phyloP scores from a whole-genome alignment of 495 filamentous ascomycete genomes.

The Penicillium desertorum region DNA sequence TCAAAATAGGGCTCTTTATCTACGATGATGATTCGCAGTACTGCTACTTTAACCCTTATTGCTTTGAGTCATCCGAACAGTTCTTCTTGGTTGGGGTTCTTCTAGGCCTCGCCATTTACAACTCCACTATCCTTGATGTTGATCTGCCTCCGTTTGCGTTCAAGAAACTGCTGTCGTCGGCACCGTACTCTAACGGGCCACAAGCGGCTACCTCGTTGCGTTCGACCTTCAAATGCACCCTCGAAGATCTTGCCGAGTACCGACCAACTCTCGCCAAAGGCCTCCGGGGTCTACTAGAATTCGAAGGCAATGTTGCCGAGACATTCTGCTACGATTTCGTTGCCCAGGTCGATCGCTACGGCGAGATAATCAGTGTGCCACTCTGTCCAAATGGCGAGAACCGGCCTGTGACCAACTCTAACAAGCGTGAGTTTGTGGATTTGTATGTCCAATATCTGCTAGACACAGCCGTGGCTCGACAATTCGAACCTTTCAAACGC shows the following conservation, averaged over 20 bases:
- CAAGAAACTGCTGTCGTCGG: constrained; percentile 77
- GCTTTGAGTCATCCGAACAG: constrained; percentile 90
- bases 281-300: constrained; percentile 74
- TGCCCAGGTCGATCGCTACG: constrained; percentile 75
- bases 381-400: constrained; percentile 76
- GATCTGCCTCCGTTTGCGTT: constrained; percentile 92
- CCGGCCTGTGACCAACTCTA: constrained; percentile 77
- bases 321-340: constrained; percentile 86
- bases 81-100: constrained; percentile 89
- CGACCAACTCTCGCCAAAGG: constrained; percentile 76
- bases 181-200: constrained; percentile 54
- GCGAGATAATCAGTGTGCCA: constrained; percentile 59
- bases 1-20: constrained; percentile 68
- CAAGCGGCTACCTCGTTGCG: constrained; percentile 53
- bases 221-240: constrained; percentile 64
- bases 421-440: constrained; percentile 85
- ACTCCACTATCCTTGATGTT: constrained; percentile 92
- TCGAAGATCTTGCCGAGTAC: constrained; percentile 85
- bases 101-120: constrained; percentile 91
- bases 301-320: constrained; percentile 78
- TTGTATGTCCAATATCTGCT: constrained; percentile 80
- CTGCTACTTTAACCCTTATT: constrained; percentile 93
- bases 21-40: constrained; percentile 94
- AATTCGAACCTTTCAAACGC: constrained; percentile 94
- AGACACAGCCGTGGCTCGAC: constrained; percentile 72